Base-by-base conservation (phyloP, 2,329 filamentous ascomycete species). In the Nigrograna mackinnonii region DNA sequence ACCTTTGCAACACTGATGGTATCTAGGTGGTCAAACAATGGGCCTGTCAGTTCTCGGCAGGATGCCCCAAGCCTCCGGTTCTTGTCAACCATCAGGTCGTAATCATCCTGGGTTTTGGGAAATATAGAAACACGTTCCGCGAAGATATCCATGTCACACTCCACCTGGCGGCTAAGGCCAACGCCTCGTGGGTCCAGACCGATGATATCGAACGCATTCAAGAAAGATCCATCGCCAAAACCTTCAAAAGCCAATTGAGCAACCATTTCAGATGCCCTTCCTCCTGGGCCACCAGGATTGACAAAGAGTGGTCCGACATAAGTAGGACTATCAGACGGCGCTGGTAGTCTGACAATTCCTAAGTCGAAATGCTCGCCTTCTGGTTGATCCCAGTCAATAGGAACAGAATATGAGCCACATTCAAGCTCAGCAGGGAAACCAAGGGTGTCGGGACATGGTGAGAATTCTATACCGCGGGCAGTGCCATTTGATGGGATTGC, bases 151-250 rank as follows among this genome's bases (percentile, higher is more conserved):
- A 56, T 50, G 47, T 74, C 68, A 50, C 73, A 76, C 38, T 57
- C 49, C 18, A 74, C 56, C 0, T 65, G 64, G 2, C 62, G 64
- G 55, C 73, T 76, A 34, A 66, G 37, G 3, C 71, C 72, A 19
- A 71, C 65, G 11, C 74, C 74, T 3, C 73, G 66, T 0, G 72
- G 73, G 44, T 76, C 73, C 2, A 73, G 54, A 3, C 69, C 73
- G 34, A 76, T 67, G 16, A 75, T 54, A 49, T 76, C 73, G 54
- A 72, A 75, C 16, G 55, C 44, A 24, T 55, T 57, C 6, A 52
- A 9, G 13, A 7, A n/a, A 5, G 35, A 14, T 6, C 14, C 13
- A 6, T 40, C 14, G n/a, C 26, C n/a, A 5, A 43, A 4, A 4
- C 26, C 34, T 16, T 41, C 31, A 6, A 17, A 39, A 5, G 54